Base-by-base conservation (phyloP, 169 alveolate genomes). In the Besnoitia besnoiti region DNA sequence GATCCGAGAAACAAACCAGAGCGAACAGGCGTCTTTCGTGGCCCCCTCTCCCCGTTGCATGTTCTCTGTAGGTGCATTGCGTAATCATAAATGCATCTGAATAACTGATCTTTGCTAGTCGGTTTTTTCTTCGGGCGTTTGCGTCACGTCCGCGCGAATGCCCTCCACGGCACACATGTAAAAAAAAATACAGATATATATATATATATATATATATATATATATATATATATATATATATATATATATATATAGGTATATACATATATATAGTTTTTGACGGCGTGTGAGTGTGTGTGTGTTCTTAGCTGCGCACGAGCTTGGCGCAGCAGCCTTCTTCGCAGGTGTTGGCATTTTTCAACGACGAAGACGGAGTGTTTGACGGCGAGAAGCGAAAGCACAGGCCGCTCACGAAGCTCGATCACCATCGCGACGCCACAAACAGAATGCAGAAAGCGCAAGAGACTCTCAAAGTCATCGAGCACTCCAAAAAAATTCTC, bases 321-420 rank as follows among this genome's bases (percentile, higher is more conserved):
- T 77, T 76, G 62, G 82, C 93, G 62, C 76, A 73, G 40, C 42
- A 73, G 37, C 61, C 88, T 35, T 12, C 59, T 37, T 21, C 85
- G n/a, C 51, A 49, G 76, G 80, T 90, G 61, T 61, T 46, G 59
- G 59, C 88, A 35, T 77, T 80, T 27, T 80, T 92, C 87, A 91
- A 39, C 50, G 67, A 87, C 21, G 94, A 87, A 55, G 95, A 92
- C 24, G 96, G 92, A 12, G 92, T 67, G 47, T 80, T 85, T 7
- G 33, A 67, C 49, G 90, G 40, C 44, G 62, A 55, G 46, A 62
- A 91, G 50, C 93, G 91, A 5, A n/a, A n/a, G 33, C 91, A 73
- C 92, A 39, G 42, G 67, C 91, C 93, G 27, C 33, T 73, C 19
- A 59, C 95, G 35, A 92, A 75, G 79, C 93, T 90, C 44, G 95